A percentile compares a stretch with the other conserved stretches of the same genome.
Conservation (phyloP, 805 yeast species). For the Candida germanica region DNA sequence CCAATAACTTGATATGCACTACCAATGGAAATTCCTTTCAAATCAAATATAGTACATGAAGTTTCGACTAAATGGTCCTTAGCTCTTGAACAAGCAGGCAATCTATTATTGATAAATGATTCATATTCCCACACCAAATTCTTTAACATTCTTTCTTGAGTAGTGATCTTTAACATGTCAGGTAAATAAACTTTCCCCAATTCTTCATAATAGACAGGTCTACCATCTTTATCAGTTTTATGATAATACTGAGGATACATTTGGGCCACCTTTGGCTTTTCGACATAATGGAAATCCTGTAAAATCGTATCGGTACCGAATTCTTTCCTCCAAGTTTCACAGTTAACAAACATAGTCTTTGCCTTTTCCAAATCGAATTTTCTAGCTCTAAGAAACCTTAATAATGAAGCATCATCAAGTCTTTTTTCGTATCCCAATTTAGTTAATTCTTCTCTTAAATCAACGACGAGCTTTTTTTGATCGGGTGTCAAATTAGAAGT, state of each 20-base stretch:
- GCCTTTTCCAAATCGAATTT: slow-evolving; percentile 84
- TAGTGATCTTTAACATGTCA: slow-evolving; percentile 89
- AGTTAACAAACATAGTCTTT: slow-evolving; percentile 72
- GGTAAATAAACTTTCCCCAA: slow-evolving; percentile 84
- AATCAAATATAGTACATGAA: slow-evolving; percentile 91
- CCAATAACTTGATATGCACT: slow-evolving; percentile 80
- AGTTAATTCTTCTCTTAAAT: slow-evolving; percentile 54
- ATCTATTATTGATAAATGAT: slow-evolving; percentile 74
- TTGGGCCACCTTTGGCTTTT: slow-evolving; percentile 84
- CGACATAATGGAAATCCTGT: slow-evolving; percentile 83
- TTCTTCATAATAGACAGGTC: slow-evolving; percentile 93
- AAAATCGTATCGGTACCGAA: slow-evolving; percentile 85
- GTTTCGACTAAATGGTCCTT: slow-evolving; percentile 81
- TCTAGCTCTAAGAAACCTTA: slow-evolving; percentile 90
- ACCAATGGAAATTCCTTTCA: slow-evolving; percentile 87
- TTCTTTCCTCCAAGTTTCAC: slow-evolving; percentile 89
- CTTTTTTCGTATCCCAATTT: slow-evolving; percentile 72
- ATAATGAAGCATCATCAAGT: slow-evolving; percentile 79
- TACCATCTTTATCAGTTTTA: slow-evolving; percentile 93
- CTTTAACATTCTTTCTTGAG: slow-evolving; percentile 92
- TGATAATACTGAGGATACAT: slow-evolving; percentile 96
- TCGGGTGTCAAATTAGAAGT: slow-evolving; percentile 74
- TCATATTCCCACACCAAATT: slow-evolving; percentile 98
- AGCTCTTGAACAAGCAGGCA: slow-evolving; percentile 92
- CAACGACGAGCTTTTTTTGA: slow-evolving; percentile 58